Conservation (phyloP, 2,329 filamentous ascomycete species). For the Davidsoniella australis region DNA sequence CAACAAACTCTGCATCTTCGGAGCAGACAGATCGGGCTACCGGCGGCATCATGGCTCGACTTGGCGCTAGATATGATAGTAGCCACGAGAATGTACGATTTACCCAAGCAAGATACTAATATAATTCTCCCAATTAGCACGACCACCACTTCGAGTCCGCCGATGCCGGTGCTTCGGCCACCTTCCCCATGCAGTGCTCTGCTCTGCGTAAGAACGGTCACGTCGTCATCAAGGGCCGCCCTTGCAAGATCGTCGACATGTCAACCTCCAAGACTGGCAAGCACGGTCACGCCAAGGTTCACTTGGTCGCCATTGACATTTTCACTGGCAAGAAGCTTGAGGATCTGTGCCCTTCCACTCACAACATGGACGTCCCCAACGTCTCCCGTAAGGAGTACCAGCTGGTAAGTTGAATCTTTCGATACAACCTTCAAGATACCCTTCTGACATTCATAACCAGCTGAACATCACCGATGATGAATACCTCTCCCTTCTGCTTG, state of each 20-base stretch:
- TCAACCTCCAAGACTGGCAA: slow-evolving; percentile 99
- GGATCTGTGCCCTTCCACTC: slow-evolving; percentile 95
- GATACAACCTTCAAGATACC: slow-evolving; percentile 13
- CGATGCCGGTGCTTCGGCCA: slow-evolving; percentile 89
- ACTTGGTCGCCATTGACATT: slow-evolving; percentile 94
- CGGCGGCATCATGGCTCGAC: no score
- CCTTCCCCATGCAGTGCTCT: slow-evolving; percentile 98
- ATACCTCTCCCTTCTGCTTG: slow-evolving; percentile 78
- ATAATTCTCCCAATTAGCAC: slow-evolving; percentile 29
- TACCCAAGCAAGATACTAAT: neutral
- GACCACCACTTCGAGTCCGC: slow-evolving; percentile 70
- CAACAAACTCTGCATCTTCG: no score
- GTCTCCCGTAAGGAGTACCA: slow-evolving; percentile 82
- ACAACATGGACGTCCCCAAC: slow-evolving; percentile 96
- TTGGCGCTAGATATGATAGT: no score
- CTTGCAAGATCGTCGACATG: slow-evolving; percentile 99
- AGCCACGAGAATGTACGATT: no score
- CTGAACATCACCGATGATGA: slow-evolving; percentile 86
- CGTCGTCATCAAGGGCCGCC: slow-evolving; percentile 96
- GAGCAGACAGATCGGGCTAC: no score
- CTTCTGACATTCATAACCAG: slow-evolving; percentile 26
- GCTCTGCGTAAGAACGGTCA: slow-evolving; percentile 98
- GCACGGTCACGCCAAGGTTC: slow-evolving; percentile 99
- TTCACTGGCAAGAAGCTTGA: slow-evolving; percentile 99
- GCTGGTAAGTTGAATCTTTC: slow-evolving; percentile 49